Evolutionary conservation across 352 stramenopile genomes (phyloP).

Genomic region (Achlya hypogyna): DNA sequence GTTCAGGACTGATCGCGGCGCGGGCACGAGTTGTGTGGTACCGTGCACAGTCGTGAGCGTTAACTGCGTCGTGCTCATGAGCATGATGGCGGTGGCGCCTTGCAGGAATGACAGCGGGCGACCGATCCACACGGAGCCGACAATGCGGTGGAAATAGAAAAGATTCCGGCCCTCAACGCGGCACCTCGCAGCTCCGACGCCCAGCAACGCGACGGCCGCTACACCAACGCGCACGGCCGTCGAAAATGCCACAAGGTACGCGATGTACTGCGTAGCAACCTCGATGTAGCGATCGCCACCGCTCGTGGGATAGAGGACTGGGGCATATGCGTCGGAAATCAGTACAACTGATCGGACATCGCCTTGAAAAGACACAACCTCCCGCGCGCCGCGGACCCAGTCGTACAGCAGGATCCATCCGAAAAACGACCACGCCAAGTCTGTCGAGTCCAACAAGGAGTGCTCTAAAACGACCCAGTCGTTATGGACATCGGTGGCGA

Average conservation of each 20-base stretch:
- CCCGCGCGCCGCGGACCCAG: not conserved
- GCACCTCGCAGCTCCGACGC: not conserved
- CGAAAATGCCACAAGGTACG: not conserved
- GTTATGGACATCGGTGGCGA: not conserved
- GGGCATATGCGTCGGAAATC: not conserved
- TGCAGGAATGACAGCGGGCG: not conserved
- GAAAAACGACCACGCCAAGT: not conserved
- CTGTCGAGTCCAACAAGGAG: not conserved
- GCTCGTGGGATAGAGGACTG: not conserved
- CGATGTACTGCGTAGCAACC: not conserved
- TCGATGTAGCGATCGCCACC: not conserved
- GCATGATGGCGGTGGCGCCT: not conserved
- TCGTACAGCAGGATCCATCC: slow-evolving; percentile 3
- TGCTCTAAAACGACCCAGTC: not conserved
- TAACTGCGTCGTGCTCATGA: slow-evolving; percentile 10
- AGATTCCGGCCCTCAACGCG: not conserved
- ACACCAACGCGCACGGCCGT: not conserved
- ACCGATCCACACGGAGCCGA: slow-evolving; percentile 2
- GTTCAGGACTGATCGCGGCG: not conserved
- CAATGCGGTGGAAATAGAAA: not conserved
- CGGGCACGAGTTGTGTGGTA: not conserved
- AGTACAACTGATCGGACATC: not conserved
- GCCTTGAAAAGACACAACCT: slow-evolving; percentile 16
- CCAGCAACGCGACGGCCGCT: not conserved
- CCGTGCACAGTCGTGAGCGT: not conserved